These are phyloP conservation scores for Aspergillus sp. DNA, from an alignment of 2,329 filamentous ascomycete species.

Conservation along the genomic window DNA sequence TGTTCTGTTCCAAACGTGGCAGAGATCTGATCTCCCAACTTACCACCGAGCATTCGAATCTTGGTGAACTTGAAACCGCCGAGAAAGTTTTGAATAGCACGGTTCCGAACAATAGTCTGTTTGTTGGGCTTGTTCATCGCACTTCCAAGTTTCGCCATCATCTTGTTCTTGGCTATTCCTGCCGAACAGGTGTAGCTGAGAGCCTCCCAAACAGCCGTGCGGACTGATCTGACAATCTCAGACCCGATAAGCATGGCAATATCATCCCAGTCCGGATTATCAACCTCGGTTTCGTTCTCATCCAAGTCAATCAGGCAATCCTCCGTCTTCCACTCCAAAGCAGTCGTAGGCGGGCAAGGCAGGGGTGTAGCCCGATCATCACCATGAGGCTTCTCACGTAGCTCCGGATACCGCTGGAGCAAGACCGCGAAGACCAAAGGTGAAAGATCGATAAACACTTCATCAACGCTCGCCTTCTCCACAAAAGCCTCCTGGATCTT, in stretches of 20 bases:
- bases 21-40: slow-evolving; percentile 84
- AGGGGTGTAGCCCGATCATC: slow-evolving; percentile 61
- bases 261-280: slow-evolving; percentile 96
- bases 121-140: slow-evolving; percentile 91
- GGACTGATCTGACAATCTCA: slow-evolving; percentile 80
- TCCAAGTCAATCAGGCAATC: slow-evolving; percentile 84
- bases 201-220: slow-evolving; percentile 68
- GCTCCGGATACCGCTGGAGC: slow-evolving; percentile 75
- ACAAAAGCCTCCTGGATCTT: slow-evolving; percentile 58
- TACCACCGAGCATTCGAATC: slow-evolving; percentile 92
- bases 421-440: slow-evolving; percentile 78
- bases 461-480: slow-evolving; percentile 94
- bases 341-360: slow-evolving; percentile 73
- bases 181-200: slow-evolving; percentile 91
- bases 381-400: slow-evolving; percentile 62
- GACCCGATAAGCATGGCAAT: slow-evolving; percentile 83
- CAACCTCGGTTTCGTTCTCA: slow-evolving; percentile 70
- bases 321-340: slow-evolving; percentile 75
- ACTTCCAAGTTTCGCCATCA: slow-evolving; percentile 91
- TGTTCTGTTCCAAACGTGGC: slow-evolving; percentile 80
- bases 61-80: slow-evolving; percentile 89
- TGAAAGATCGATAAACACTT: slow-evolving; percentile 92
- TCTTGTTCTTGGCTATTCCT: slow-evolving; percentile 88
- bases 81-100: slow-evolving; percentile 79
- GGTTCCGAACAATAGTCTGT: slow-evolving; percentile 90